These are phyloP conservation scores for Brachypodium distachyon DNA, from an alignment of 202 grass and related monocot species.

Conservation along the genomic window DNA sequence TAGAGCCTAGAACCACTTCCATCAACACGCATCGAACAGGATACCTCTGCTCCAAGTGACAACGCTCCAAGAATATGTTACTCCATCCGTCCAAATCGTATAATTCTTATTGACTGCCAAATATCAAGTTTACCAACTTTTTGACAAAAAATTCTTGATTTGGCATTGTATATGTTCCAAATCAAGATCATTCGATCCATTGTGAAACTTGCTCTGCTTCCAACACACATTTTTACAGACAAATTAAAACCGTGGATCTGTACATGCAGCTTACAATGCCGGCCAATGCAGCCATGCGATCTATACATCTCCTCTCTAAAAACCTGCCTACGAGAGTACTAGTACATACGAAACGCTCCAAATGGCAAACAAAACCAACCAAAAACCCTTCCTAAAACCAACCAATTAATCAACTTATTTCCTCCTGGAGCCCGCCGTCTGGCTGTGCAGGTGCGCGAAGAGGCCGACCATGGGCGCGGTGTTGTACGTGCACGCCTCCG, in stretches of 20 bases:
- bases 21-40: no score
- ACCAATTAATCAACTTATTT: not conserved
- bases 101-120: no score
- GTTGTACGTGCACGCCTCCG: constrained; percentile 42
- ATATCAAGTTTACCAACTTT: no score
- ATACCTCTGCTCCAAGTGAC: no score
- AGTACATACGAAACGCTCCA: not conserved
- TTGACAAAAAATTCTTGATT: no score
- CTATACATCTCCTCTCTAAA: not conserved
- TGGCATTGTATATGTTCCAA: no score
- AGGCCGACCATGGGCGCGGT: constrained; percentile 41
- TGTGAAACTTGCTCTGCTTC: not conserved
- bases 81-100: no score
- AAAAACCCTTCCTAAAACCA: not conserved
- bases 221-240: not conserved
- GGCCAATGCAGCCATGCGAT: not conserved
- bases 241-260: not conserved
- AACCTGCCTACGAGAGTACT: not conserved
- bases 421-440: not conserved
- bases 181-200: no score
- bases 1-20: no score
- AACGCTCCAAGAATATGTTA: no score
- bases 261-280: not conserved
- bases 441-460: constrained; percentile 27
- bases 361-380: not conserved